Conservation (phyloP, 352 stramenopile genomes). For the Hyaloperonospora brassicae region DNA sequence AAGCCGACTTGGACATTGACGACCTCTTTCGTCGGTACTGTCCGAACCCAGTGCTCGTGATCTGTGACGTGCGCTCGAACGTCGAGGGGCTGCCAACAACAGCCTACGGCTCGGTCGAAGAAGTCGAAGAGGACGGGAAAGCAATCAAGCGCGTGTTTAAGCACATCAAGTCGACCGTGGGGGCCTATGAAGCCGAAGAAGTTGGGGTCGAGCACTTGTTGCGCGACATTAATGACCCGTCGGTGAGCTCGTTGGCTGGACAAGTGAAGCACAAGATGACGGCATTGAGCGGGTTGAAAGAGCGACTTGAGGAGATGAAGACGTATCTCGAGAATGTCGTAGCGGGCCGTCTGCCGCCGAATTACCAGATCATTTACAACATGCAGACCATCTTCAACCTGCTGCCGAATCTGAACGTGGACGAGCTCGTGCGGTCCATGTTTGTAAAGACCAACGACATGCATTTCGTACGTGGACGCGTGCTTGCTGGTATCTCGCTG, state of each 20-base stretch:
- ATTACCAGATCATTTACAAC: conserved; percentile 97
- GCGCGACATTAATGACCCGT: conserved; percentile 99
- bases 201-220: conserved; percentile 98
- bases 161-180: conserved; percentile 94
- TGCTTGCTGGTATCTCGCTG: neutral
- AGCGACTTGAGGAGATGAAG: conserved; percentile 96
- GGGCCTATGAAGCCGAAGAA: conserved; percentile 92
- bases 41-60: conserved; percentile 94
- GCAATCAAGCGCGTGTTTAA: conserved; percentile 97
- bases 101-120: conserved; percentile 95
- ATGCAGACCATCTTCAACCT: conserved; percentile 99
- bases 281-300: conserved; percentile 89
- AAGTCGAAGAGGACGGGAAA: conserved; percentile 93
- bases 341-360: conserved; percentile 56
- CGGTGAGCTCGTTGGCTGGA: conserved; percentile 94
- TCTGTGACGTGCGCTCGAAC: conserved; percentile 96
- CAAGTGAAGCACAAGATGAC: conserved; percentile 98
- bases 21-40: conserved; percentile 93
- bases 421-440: conserved; percentile 94
- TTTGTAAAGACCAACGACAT: conserved; percentile 99
- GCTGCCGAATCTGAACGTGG: conserved; percentile 97
- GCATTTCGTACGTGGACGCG: conserved; percentile 86
- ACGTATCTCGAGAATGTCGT: conserved; percentile 94
- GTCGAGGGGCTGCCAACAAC: conserved; percentile 95
- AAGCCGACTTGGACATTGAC: conserved; percentile 93